Percentiles rank a stretch among this genome's conserved stretches.
Conservation (phyloP, 2,329 filamentous ascomycete genomes). For the Fusarium praegraminearum region DNA sequence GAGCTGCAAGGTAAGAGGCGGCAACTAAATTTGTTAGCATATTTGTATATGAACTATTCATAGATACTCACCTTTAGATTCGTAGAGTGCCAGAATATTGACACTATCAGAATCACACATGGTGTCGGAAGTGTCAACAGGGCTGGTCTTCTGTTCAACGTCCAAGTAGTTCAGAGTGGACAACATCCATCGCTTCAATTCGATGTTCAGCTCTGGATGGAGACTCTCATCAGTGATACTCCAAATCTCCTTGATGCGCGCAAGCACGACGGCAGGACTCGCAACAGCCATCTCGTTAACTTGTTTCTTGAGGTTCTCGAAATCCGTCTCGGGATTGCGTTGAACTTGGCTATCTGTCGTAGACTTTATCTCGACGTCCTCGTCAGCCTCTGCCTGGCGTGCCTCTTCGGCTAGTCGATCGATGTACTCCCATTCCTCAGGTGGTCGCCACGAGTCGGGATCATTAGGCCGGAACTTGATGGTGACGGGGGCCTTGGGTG, state of each 20-base stretch:
- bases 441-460: slow-evolving; percentile 60
- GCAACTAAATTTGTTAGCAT: slow-evolving; percentile 54
- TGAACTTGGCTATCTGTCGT: background rate
- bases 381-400: background rate
- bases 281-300: slow-evolving; percentile 41
- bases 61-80: slow-evolving; percentile 58
- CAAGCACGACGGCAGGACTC: slow-evolving; percentile 59
- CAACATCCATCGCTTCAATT: slow-evolving; percentile 71
- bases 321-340: background rate
- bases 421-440: slow-evolving; percentile 57
- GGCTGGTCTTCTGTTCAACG: slow-evolving; percentile 45
- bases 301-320: slow-evolving; percentile 26
- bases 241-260: slow-evolving; percentile 61
- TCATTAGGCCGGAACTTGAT: slow-evolving; percentile 51
- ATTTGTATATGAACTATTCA: accelerated
- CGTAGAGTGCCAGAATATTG: slow-evolving; percentile 63
- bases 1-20: slow-evolving; percentile 62
- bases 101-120: background rate
- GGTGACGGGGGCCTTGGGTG: slow-evolving; percentile 28
- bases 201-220: slow-evolving; percentile 57
- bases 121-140: slow-evolving; percentile 7
- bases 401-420: slow-evolving; percentile 8
- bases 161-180: slow-evolving; percentile 65
- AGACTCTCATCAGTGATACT: slow-evolving; percentile 24
- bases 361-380: slow-evolving; percentile 1